Percentiles rank a stretch among this genome's conserved stretches.
These are phyloP conservation scores for Betula pendula DNA, from an alignment of 306 rosid genomes.

Conservation along the genomic window DNA sequence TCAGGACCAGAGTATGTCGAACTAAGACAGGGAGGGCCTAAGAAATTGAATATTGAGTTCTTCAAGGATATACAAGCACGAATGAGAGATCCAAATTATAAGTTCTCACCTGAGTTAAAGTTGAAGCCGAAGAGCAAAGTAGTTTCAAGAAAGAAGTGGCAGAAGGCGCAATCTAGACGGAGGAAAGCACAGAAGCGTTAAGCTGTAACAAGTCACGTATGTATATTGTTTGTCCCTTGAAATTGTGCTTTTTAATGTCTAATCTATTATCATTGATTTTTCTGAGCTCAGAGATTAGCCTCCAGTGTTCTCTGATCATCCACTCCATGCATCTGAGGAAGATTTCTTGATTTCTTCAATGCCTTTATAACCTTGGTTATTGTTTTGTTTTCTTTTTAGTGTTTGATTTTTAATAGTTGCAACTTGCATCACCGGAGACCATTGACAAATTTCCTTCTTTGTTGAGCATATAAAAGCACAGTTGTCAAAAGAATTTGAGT, in stretches of 20 bases:
- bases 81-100: conserved; percentile 81
- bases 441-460: not conserved
- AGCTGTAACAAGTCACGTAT: not conserved
- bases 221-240: not conserved
- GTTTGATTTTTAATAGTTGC: not conserved
- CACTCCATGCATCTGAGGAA: not conserved
- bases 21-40: conserved; percentile 78
- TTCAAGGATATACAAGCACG: conserved; percentile 81
- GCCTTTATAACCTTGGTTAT: not conserved
- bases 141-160: conserved; percentile 74
- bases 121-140: conserved; percentile 79
- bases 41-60: conserved; percentile 66
- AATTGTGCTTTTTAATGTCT: not conserved
- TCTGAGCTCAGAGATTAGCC: not conserved
- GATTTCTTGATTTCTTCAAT: not conserved
- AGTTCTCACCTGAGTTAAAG: conserved; percentile 74
- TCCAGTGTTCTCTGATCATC: not conserved
- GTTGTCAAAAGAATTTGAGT: not conserved
- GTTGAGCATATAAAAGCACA: not conserved
- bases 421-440: not conserved
- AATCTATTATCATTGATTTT: not conserved
- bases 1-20: conserved; percentile 82
- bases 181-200: conserved; percentile 71
- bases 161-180: conserved; percentile 70
- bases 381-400: not conserved